Conservation (phyloP, 2,329 filamentous ascomycete genomes). For the Botrytis cinerea region DNA sequence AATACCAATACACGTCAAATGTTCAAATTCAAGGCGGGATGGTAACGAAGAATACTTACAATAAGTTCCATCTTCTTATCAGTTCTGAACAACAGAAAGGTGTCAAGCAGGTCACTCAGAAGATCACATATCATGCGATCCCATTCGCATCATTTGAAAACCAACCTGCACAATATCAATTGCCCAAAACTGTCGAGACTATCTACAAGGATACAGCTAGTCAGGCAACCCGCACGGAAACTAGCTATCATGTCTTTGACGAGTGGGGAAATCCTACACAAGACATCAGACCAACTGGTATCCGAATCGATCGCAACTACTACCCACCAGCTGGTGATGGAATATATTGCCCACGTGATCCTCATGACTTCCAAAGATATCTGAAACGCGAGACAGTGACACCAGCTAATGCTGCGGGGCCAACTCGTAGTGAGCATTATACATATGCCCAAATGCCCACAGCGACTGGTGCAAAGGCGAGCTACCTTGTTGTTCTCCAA, state of each 20-base stretch:
- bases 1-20: conserved; percentile 17
- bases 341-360: conserved; percentile 13
- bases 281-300: conserved; percentile 10
- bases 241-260: conserved; percentile 10
- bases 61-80: conserved; percentile 22
- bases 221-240: conserved; percentile 3
- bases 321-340: conserved; percentile 14
- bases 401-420: neutral
- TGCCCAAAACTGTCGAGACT: conserved; percentile 11
- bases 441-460: conserved; percentile 18
- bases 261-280: conserved; percentile 18
- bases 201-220: conserved; percentile 15
- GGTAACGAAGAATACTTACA: conserved; percentile 15
- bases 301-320: conserved; percentile 11
- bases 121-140: conserved; percentile 17
- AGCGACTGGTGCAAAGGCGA: neutral
- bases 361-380: conserved; percentile 18
- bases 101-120: conserved; percentile 12
- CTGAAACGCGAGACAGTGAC: conserved; percentile 18
- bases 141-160: conserved; percentile 11
- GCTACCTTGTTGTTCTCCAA: conserved; percentile 6
- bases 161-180: conserved; percentile 20
- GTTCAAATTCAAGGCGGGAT: conserved; percentile 15
- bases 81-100: conserved; percentile 20
- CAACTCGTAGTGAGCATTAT: conserved; percentile 16